phyloP scores from a whole-genome alignment of 2,329 filamentous ascomycete species.

The Fusarium ambrosium region DNA sequence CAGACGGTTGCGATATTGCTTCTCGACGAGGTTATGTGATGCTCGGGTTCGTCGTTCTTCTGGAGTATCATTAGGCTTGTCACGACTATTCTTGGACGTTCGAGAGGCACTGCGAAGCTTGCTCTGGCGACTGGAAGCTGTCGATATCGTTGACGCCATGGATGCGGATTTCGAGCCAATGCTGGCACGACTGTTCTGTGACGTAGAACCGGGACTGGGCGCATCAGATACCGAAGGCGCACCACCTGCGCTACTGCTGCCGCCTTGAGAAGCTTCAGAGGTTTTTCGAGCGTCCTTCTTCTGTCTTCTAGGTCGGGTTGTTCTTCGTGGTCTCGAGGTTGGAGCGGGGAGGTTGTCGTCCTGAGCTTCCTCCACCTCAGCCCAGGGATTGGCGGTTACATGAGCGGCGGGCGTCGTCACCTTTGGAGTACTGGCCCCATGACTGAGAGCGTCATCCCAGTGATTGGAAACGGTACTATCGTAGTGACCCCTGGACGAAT shows the following conservation, averaged over 20 bases:
- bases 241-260: constrained; percentile 35
- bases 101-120: constrained; percentile 48
- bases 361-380: constrained; percentile 37
- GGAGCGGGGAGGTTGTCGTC: constrained; percentile 21
- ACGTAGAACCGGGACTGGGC: constrained; percentile 42
- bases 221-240: constrained; percentile 39
- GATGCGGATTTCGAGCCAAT: constrained; percentile 41
- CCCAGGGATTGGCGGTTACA: constrained; percentile 43
- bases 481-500: constrained; percentile 38
- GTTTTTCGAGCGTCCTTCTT: constrained; percentile 40
- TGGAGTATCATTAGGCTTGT: constrained; percentile 44
- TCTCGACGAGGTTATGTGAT: constrained; percentile 47
- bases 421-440: constrained; percentile 43
- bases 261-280: constrained; percentile 35
- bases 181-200: constrained; percentile 44
- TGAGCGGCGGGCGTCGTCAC: constrained; percentile 41
- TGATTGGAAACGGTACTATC: constrained; percentile 25
- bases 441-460: constrained; percentile 42
- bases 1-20: constrained; percentile 47
- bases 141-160: constrained; percentile 42
- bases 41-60: constrained; percentile 48
- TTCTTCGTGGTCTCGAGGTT: constrained; percentile 35
- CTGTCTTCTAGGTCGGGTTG: constrained; percentile 28
- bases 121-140: constrained; percentile 43
- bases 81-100: constrained; percentile 46